These are phyloP conservation scores for Trametes pubescens DNA, from an alignment of 1,284 basidiomycete genomes.

Conservation along the genomic window DNA sequence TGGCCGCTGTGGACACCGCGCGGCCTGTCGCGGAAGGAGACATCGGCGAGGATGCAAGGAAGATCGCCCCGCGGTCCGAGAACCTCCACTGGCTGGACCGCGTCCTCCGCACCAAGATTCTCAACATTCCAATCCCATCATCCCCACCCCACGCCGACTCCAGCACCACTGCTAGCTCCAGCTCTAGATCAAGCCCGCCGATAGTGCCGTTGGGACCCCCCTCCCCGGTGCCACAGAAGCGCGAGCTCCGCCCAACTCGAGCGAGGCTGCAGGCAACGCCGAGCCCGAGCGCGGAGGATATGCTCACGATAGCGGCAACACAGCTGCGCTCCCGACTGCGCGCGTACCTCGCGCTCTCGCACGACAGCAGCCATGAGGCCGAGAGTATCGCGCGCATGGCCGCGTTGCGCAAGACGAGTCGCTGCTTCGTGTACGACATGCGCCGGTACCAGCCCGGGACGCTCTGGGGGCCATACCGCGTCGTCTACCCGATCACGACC, in stretches of 20 bases:
- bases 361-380: conserved; percentile 40
- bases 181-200: not conserved
- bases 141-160: not conserved
- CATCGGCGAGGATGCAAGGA: not conserved
- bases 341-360: conserved; percentile 53
- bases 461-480: conserved; percentile 63
- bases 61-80: conserved; percentile 22
- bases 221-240: not conserved
- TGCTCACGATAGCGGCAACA: conserved; percentile 1
- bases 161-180: not conserved
- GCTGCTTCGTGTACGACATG: conserved; percentile 69
- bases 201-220: too few species aligned
- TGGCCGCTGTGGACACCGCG: conserved; percentile 52
- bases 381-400: conserved; percentile 41
- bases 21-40: conserved; percentile 35
- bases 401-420: conserved; percentile 52
- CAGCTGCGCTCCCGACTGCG: conserved; percentile 44
- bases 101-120: conserved; percentile 28
- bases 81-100: conserved; percentile 36
- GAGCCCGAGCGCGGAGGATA: not conserved
- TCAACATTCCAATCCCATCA: conserved; percentile 12
- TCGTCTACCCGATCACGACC: conserved; percentile 18
- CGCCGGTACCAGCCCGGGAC: conserved; percentile 59
- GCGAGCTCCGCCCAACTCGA: conserved; percentile 1
- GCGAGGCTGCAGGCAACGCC: not conserved